Conservation (phyloP, 2,329 filamentous ascomycete genomes). For the Fusarium burgessii region DNA sequence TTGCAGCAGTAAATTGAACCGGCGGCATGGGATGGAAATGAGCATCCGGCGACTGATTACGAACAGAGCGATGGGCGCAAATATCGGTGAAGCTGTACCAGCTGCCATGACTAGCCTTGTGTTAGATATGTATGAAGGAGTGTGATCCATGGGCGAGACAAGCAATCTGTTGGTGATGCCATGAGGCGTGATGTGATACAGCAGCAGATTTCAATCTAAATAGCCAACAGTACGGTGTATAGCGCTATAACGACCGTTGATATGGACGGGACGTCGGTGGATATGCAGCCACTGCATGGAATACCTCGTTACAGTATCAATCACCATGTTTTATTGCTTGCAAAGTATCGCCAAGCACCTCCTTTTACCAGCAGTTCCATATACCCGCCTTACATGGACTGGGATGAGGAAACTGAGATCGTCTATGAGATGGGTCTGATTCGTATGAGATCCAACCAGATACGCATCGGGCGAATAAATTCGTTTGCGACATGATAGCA, state of each 20-base stretch:
- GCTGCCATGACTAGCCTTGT: conserved; percentile 11
- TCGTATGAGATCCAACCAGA: conserved; percentile 23
- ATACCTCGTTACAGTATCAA: conserved; percentile 26
- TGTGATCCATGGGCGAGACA: conserved; percentile 28
- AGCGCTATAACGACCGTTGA: conserved; percentile 17
- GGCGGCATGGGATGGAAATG: conserved; percentile 43
- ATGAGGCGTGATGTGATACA: conserved; percentile 26
- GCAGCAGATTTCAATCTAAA: conserved; percentile 30
- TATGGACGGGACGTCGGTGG: conserved; percentile 29
- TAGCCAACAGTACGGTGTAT: neutral
- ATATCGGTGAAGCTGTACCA: conserved; percentile 38
- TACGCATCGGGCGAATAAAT: conserved; percentile 21
- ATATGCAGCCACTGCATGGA: conserved; percentile 33
- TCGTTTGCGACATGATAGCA: conserved; percentile 21
- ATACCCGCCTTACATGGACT: conserved; percentile 40
- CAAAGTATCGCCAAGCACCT: conserved; percentile 39
- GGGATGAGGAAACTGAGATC: conserved; percentile 40
- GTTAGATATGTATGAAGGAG: conserved; percentile 22
- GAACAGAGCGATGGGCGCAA: conserved; percentile 14
- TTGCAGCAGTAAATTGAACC: conserved; percentile 43
- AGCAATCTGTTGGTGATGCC: conserved; percentile 34
- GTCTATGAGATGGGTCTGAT: conserved; percentile 34
- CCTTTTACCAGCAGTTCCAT: conserved; percentile 43
- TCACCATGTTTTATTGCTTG: conserved; percentile 30
- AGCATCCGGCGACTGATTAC: conserved; percentile 27